Conservation (phyloP, 2,329 filamentous ascomycete species). For the Fusarium lateritium region DNA sequence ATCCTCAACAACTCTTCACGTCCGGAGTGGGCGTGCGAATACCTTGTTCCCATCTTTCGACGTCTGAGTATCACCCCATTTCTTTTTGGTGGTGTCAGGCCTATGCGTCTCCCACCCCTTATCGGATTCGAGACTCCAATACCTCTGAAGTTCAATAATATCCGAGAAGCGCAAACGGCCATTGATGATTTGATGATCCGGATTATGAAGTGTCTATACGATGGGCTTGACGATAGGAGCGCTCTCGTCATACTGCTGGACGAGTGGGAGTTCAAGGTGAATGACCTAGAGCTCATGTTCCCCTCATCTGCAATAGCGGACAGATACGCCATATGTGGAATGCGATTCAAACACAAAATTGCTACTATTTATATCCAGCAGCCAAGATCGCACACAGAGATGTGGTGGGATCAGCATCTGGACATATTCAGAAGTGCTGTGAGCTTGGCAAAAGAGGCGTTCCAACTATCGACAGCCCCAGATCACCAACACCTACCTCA, state of each 20-base stretch:
- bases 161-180: background rate
- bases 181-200: slow-evolving; percentile 6
- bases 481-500: background rate
- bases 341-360: slow-evolving; percentile 18
- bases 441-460: slow-evolving; percentile 2
- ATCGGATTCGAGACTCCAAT: background rate
- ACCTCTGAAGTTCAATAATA: background rate
- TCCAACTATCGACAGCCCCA: background rate
- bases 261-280: background rate
- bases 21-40: slow-evolving; percentile 6
- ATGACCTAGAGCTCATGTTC: background rate
- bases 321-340: slow-evolving; percentile 5
- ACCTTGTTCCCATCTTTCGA: slow-evolving; percentile 24
- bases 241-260: background rate
- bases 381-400: background rate
- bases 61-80: slow-evolving; percentile 24
- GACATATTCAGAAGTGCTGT: background rate
- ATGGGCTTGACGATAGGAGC: background rate
- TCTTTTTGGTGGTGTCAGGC: slow-evolving; percentile 10
- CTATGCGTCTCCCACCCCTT: background rate
- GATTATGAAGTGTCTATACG: background rate
- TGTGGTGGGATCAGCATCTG: slow-evolving; percentile 22
- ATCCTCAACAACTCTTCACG: slow-evolving; percentile 1
- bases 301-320: background rate
- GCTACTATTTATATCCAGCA: slow-evolving; percentile 1